These are phyloP conservation scores for Hansenula lynferdii DNA, from an alignment of 1,139 yeast species.

Conservation along the genomic window DNA sequence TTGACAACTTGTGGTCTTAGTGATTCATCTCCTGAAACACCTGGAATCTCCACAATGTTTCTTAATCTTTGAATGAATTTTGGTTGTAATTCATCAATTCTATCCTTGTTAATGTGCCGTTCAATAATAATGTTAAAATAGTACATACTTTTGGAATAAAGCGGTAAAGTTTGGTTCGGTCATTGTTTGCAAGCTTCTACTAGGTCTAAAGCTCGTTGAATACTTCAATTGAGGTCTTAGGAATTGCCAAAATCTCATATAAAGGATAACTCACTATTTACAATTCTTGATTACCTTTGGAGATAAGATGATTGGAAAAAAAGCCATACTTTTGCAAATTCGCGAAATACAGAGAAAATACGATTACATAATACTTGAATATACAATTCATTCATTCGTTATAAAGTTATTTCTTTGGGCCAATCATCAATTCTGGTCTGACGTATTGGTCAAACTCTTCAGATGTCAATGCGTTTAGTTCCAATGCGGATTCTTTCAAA, in stretches of 20 bases:
- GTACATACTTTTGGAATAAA: conserved; percentile 9
- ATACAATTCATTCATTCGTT: background rate
- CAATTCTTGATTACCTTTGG: background rate
- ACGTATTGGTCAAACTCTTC: conserved; percentile 96
- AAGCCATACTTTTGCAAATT: background rate
- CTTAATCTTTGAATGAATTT: conserved; percentile 62
- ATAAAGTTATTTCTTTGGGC: conserved; percentile 69
- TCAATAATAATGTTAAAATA: background rate
- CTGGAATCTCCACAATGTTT: conserved; percentile 87
- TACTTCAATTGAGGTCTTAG: background rate
- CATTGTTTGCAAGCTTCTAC: background rate
- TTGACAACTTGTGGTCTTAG: conserved; percentile 79
- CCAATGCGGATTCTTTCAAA: conserved; percentile 89
- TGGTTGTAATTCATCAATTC: conserved; percentile 66
- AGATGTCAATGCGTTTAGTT: conserved; percentile 74
- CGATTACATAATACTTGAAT: no score
- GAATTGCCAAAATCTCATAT: background rate
- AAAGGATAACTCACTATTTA: background rate
- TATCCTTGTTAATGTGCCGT: background rate
- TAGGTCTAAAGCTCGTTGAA: background rate
- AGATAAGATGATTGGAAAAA: background rate
- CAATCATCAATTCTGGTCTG: conserved; percentile 96
- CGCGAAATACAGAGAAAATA: background rate
- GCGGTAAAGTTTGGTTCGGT: conserved; percentile 9
- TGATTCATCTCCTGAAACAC: conserved; percentile 88